Base-by-base conservation (phyloP, 106 monocot species). In the Acanthochlamys bracteata region DNA sequence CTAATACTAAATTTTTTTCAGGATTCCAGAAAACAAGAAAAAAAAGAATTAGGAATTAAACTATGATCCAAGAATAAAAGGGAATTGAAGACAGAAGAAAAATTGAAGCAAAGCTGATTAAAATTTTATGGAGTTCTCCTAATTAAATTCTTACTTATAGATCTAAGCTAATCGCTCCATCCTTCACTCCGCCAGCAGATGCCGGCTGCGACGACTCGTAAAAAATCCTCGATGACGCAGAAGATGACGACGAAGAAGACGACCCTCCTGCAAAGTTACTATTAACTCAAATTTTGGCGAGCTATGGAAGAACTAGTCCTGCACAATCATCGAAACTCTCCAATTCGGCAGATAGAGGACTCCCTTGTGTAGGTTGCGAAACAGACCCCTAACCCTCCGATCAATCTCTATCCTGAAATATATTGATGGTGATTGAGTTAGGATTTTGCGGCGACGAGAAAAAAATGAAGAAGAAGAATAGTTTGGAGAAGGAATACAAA, bases 141-240 rank as follows among this genome's bases (percentile, higher is more conserved):
- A 33, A 33, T 33, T 33, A 33, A 33, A 33, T 33, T 33, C 33
- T 33, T 33, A 20, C 52, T 17, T 73, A 72, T 64, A 78, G 61
- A 73, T 78, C 78, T 64, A 78, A 59, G 53, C 78, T 78, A 61
- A 78, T 33, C 33, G 33, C 66, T 10, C 61, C 62, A 42, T 72
- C 73, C 56, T 78, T 60, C 8, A 41, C 57, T 7, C 64, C 27
- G 13, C 51, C 33, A 33, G 33, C 33, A 33, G 33, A 33, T 33
- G 33, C 33, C 33, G 33, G 33, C 33, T 6, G 40, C 4, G 19
- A 47, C 2, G 42, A 26, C 22, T 63, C 75, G 52, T 49, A 55
- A 10, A 62, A 15, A 57, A 60, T 13, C 27, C 61, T 58, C 16
- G 49, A 26, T 24, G 26, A 45, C 8, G 40, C 20, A 51, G 47